Conservation (phyloP, 805 yeast species). For the Ogataea siamensis region DNA sequence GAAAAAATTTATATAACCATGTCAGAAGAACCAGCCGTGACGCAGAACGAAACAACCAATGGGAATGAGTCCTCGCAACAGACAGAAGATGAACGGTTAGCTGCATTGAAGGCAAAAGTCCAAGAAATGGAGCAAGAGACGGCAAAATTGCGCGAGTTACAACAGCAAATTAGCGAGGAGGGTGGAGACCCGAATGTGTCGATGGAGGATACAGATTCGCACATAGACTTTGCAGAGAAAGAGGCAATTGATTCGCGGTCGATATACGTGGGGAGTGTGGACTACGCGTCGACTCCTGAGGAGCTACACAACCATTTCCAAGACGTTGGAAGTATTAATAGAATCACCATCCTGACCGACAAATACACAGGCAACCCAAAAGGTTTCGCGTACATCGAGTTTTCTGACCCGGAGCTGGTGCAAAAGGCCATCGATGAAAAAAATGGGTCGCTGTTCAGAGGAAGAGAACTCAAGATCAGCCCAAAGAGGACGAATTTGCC, state of each 20-base stretch:
- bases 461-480: conserved; percentile 67
- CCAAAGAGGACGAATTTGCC: conserved; percentile 83
- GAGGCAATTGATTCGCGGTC: conserved; percentile 75
- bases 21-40: conserved; percentile 9
- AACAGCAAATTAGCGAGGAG: conserved; percentile 33
- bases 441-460: conserved; percentile 65
- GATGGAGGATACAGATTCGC: conserved; percentile 15
- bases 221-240: conserved; percentile 35
- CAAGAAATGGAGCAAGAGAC: conserved; percentile 64
- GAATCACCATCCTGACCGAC: conserved; percentile 76
- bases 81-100: conserved; percentile 28
- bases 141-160: conserved; percentile 57
- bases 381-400: conserved; percentile 86
- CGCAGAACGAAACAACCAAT: not conserved
- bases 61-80: not conserved
- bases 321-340: conserved; percentile 66
- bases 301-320: conserved; percentile 76
- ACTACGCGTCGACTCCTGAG: conserved; percentile 72
- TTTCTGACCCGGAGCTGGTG: conserved; percentile 64
- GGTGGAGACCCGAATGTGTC: conserved; percentile 17
- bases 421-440: conserved; percentile 57
- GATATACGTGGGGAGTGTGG: conserved; percentile 82
- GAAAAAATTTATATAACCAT: conserved; percentile 2
- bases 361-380: conserved; percentile 77
- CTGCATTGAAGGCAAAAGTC: conserved; percentile 43